Base-by-base conservation (phyloP, 495 filamentous ascomycete species). In the Sordaria brevicollis region DNA sequence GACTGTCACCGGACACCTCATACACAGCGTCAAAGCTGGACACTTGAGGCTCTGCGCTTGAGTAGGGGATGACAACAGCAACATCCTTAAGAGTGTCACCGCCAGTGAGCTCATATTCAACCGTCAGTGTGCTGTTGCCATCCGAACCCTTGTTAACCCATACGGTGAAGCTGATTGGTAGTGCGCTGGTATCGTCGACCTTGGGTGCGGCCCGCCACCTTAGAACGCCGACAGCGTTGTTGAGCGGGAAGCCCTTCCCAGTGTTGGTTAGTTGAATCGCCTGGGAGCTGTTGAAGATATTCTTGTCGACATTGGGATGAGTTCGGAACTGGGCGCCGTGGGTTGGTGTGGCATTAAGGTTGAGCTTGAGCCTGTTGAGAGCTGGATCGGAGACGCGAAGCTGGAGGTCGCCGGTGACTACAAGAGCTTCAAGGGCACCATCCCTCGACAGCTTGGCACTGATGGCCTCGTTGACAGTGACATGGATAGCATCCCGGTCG, bases 221-320 rank as follows among this genome's bases (percentile, higher is more conserved):
- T 71, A 98, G 84, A 15, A 97, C 92, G 37, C 90, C 93, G 69
- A 97, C 92, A 21, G 92, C 84, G 71, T 95, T 93, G 81, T 97
- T 97, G 15, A 91, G 87, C 0, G 94, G 94, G 86, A 98, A 97
- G 8, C 21, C 92, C 91, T 77, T 91, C 9, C 90, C 82, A 11
- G 84, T 83, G 73, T 97, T 94, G 77, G 91, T 90, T 72, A 97
- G 86, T 78, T 97, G 94, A 69, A 98, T 93, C 21, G 81, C 83
- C 70, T 90, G 93, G 70, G 86, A 86, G 75, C 83, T 90, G 73
- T 88, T 92, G 82, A 97, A 98, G 13, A 90, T 83, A 38, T 85
- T 84, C 76, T 90, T 93, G 81, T 98, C 94, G 49, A 97, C 94
- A 79, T 98, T 97, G 49, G 94, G 94, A 76, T 97, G 94, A 15